Base-by-base conservation (phyloP, 2,329 filamentous ascomycete species). In the Lojkania enalia region DNA sequence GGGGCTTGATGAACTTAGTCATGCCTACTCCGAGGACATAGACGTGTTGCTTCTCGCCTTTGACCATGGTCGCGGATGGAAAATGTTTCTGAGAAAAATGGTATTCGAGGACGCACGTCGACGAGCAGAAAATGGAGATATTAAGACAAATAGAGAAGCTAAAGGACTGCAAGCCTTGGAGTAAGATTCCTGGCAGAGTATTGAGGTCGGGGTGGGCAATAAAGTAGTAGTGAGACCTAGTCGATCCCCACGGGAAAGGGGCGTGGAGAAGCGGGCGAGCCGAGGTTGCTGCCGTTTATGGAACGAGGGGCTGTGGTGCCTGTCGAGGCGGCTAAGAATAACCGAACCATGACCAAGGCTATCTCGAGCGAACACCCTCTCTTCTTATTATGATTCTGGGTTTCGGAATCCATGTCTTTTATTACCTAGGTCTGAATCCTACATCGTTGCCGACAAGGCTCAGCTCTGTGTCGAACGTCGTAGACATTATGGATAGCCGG, bases 1-100 rank as follows among this genome's bases (percentile, higher is more conserved):
- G 84, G 31, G 91, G 91, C 78, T 96, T 96, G 82, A 96, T 92
- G 81, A 97, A 97, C 74, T 95, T 95, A 75, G 92, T 97, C 89
- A 97, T 94, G 76, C 92, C 92, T 59, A 97, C 94, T 77, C 92
- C 92, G 49, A 97, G 84, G 67, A 97, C 88, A 78, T 97, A 97
- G 78, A 79, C 79, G 58, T 79, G 79, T 52, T 76, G 73, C 56
- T 79, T 78, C 57, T 76, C 55, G 44, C 56, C 74, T 9, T n/a
- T n/a, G 54, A 71, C 74, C 78, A 81, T 81, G 49, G 39, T 76
- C 63, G 49, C 51, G 52, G 36, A 44, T 47, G 9, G 9, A 7
- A 12, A 12, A 11, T 33, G 9, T 11, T 9, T 11, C 7, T 12
- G 30, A 9, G 15, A 16, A 16, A 33, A 16, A 16, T 33, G 15